Evolutionary conservation across 1,284 basidiomycete species (phyloP), one percentile per base, ranked within the genome.

Genomic region (Sporisorium sorghi): DNA sequence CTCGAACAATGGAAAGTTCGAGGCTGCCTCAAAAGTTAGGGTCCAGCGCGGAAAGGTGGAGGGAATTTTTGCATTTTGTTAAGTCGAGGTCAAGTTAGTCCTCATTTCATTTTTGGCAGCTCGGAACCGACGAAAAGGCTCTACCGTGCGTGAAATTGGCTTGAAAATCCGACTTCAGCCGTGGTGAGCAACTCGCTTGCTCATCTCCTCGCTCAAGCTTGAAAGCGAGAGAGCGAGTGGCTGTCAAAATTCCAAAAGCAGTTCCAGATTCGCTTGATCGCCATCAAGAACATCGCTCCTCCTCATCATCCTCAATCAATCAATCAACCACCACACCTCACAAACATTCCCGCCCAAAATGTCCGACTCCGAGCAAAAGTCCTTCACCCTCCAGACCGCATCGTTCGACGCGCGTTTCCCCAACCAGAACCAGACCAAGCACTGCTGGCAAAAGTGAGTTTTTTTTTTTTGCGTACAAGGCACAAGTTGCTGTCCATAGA

Each of bases 361-460:
- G 71, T 64, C 65, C 50, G 71, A 73, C 71, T 51, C 77, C 50
- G 63, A 70, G 24, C 59, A 55, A 19, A 77, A 71, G 75, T 73
- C 77, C 42, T 80, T 82, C 70, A 80, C 76, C 65, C 77, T 83
- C 21, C 82, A 83, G 51, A 83, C 82, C 57, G 80, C 79, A 33
- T 66, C 70, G 24, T 84, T 84, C 58, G 82, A 84, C 63, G 82
- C 82, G 58, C 76, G 82, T 53, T 84, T 83, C 76, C 82, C 82
- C 47, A 83, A 83, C 78, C 80, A 83, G 80, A 84, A 84, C 78
- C 83, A 84, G 65, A 83, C 82, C 64, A 83, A 83, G 76, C 83
- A 83, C 77, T 84, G 83, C 79, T 82, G 81, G 81, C 81, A 83
- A 68, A 83, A 78, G 82, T 83, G 65, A 58, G 82, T 75, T n/a